Conservation (phyloP, 257 asterid species). For the Solanum ossicruentum region DNA sequence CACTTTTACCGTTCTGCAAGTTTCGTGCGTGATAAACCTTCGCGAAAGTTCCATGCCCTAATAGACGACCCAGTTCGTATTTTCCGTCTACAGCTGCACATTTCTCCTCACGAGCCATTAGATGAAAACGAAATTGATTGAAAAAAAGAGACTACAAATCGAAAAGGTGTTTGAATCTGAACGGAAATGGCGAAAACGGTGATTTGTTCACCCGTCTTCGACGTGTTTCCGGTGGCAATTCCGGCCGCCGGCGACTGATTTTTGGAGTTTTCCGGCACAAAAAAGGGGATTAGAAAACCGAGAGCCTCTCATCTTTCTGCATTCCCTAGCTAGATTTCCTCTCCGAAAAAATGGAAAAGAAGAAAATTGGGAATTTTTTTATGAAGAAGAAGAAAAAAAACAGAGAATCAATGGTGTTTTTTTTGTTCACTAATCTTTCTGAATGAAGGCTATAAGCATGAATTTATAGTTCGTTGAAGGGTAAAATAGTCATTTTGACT, state of each 20-base stretch:
- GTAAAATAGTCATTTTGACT: rapidly evolving
- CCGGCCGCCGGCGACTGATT: conserved; percentile 51
- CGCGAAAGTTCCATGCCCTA: conserved; percentile 56
- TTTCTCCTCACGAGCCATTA: conserved; percentile 43
- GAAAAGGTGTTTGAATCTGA: not conserved
- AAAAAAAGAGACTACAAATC: not conserved
- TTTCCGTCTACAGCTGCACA: conserved; percentile 41
- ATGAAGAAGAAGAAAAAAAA: not conserved
- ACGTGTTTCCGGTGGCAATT: conserved; percentile 93
- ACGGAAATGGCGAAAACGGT: not conserved
- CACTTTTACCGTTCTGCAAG: conserved; percentile 28
- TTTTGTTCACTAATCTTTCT: not conserved
- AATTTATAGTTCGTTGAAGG: not conserved
- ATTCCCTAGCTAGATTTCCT: conserved; percentile 42
- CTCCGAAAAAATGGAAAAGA: not conserved
- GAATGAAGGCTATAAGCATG: not conserved
- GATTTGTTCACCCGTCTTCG: conserved; percentile 70
- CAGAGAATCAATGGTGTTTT: not conserved
- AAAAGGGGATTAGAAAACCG: conserved; percentile 34
- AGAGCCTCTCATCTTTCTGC: conserved; percentile 68
- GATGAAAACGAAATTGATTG: not conserved
- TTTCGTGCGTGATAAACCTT: conserved; percentile 39
- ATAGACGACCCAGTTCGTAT: conserved; percentile 39
- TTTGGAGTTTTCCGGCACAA: conserved; percentile 31
- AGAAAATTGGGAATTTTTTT: not conserved